Base-by-base conservation (phyloP, 2,329 filamentous ascomycete species). In the Colletotrichum sp. region DNA sequence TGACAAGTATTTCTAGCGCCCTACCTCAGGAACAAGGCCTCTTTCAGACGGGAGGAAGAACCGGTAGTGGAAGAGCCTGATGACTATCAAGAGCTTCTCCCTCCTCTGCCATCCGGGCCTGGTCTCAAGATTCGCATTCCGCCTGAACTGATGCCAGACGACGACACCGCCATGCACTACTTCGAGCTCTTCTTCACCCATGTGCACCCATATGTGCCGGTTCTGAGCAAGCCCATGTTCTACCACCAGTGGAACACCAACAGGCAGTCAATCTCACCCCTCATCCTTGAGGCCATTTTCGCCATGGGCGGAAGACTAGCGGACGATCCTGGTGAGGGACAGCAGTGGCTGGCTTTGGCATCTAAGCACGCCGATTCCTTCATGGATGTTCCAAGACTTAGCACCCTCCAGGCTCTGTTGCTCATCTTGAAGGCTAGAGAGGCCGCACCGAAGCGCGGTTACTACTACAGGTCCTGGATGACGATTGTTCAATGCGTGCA, bases 391-490 rank as follows among this genome's bases (percentile, higher is more conserved):
- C 96, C 96, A 3, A 91, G 96, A 66, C 82, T 98, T 63, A 98
- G 95, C 84, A 98, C 97, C 0, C 92, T 98, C 12, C 96, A 98
- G 85, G 96, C 96, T 5, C 88, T 98, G 77, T 86, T 98, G 60
- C 93, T 98, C 60, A 89, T 98, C 22, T 87, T 98, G 59, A 98
- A 98, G 84, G 97, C 96, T 2, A 91, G 96, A 78, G 96, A 98
- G 84, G 94, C 95, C n/a, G 93, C 94, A 11, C 96, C 96, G 0
- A 98, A 98, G 82, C 93, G 95, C 76, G 97, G 97, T 2, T 98
- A 98, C 82, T 98, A 97, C 84, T 98, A 97, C 85, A 93, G 96
- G 48, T 98, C 97, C 1, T 98, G 97, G 96, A 98, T 98, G 92
- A 95, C 94, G 7, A 92, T 98, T 25, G 96, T 98, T 69, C 95